A percentile compares a stretch with the other conserved stretches of the same genome.
Conservation (phyloP, 768 basidiomycete species). For the Rhodosporidiobolus odoratus region DNA sequence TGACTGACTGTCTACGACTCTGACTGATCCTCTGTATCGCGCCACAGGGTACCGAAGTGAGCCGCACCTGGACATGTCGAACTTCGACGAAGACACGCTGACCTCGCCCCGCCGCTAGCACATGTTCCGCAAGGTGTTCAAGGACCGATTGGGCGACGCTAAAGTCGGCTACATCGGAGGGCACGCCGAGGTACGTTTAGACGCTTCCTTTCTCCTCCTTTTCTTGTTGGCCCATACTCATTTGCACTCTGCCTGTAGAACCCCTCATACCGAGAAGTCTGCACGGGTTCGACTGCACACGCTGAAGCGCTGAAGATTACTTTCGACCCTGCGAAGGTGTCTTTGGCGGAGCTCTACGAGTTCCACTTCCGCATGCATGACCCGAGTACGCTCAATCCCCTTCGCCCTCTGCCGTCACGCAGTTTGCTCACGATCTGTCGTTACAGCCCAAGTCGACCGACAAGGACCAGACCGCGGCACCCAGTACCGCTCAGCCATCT, state of each 20-base stretch:
- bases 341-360: conserved; percentile 73
- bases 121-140: conserved; percentile 33
- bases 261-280: conserved; percentile 70
- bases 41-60: conserved; percentile 29
- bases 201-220: neutral
- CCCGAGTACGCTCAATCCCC: neutral
- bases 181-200: conserved; percentile 51
- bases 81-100: neutral
- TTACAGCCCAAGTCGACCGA: conserved; percentile 26
- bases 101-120: conserved; percentile 6
- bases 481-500: conserved; percentile 95
- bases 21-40: neutral
- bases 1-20: too few relatives aligned
- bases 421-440: neutral
- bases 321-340: conserved; percentile 62
- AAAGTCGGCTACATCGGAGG: conserved; percentile 78
- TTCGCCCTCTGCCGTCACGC: neutral
- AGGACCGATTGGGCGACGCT: conserved; percentile 53
- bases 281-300: conserved; percentile 72
- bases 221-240: neutral
- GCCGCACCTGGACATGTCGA: neutral
- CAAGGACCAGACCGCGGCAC: conserved; percentile 42
- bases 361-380: conserved; percentile 47
- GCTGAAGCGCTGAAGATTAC: conserved; percentile 83
- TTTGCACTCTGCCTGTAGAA: conserved; percentile 8